These are phyloP conservation scores for Ascochyta viciae-villosae DNA, from an alignment of 2,329 filamentous ascomycete genomes.

Conservation along the genomic window DNA sequence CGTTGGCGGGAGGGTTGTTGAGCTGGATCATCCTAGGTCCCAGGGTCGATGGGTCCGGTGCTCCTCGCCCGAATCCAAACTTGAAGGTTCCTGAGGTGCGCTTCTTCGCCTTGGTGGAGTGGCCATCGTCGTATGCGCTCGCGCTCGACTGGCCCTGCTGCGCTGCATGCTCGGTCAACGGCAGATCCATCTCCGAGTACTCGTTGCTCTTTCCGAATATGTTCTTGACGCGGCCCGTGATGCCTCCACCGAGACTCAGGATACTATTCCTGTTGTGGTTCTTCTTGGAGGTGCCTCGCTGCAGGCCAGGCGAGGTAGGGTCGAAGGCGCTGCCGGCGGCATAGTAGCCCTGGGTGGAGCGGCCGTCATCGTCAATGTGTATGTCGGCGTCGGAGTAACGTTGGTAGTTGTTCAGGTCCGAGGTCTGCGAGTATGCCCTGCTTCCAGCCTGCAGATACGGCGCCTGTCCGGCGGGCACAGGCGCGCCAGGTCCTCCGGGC, in stretches of 20 bases:
- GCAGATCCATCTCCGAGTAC: constrained; percentile 98
- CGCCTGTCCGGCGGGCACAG: constrained; percentile 46
- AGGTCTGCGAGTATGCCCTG: constrained; percentile 73
- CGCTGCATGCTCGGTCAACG: constrained; percentile 79
- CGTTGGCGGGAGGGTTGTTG: constrained; percentile 94
- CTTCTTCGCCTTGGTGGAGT: constrained; percentile 47
- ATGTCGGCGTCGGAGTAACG: constrained; percentile 91
- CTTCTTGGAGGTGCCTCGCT: constrained; percentile 61
- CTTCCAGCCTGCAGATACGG: constrained; percentile 46
- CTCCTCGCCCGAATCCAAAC: constrained; percentile 85
- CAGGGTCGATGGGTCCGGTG: constrained; percentile 86
- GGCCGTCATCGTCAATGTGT: constrained; percentile 78
- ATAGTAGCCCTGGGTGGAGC: constrained; percentile 78
- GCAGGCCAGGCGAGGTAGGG: constrained; percentile 57
- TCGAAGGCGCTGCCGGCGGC: constrained; percentile 69
- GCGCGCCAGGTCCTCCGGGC: constrained; percentile 53
- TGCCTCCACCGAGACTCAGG: constrained; percentile 81
- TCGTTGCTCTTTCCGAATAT: constrained; percentile 84
- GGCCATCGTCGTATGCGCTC: constrained; percentile 49
- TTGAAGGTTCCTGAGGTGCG: constrained; percentile 72
- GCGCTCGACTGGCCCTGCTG: constrained; percentile 51
- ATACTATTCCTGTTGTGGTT: constrained; percentile 84
- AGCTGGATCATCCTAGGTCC: constrained; percentile 92
- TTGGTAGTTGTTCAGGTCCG: constrained; percentile 85
- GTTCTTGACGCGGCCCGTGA: constrained; percentile 87